Evolutionary conservation across 345 rosid genomes (phyloP), one percentile per base, ranked within the genome.

Genomic region (Brassica nigra): DNA sequence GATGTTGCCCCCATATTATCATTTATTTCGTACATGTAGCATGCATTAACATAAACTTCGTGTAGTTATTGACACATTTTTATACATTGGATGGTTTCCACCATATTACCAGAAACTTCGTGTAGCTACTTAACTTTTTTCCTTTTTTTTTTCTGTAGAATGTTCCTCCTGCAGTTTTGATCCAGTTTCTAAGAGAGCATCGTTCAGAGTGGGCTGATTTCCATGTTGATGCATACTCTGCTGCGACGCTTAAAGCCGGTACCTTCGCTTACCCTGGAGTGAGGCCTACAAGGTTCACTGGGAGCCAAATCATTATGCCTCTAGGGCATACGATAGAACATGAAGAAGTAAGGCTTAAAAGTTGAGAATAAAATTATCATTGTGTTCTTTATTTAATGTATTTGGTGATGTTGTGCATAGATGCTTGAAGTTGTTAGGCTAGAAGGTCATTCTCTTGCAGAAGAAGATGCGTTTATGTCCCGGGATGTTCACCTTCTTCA

Each of bases 121-220:
- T 23, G 27, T 23, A 23, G 27, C 27, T 23, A 23, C 27, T 1
- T 0, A 23, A 23, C 27, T 23, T 23, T 23, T 23, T 23, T 23
- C 27, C 27, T 23, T 23, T n/a, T n/a, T 18, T 3, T 10, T 61
- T 4, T 0, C 33, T 18, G 49, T 54, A 96, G 99, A 92, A 92
- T 86, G 97, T 96, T 59, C 93, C 92, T 59, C 98, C 99, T 73
- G 97, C 97, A 20, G 95, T 92, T 64, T 83, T 96, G 63, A 91
- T 96, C 6, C 97, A 94, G 47, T 96, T 96, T 83, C 82, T 96
- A 58, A 86, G 98, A 81, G 99, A 96, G 84, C 99, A 96, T 72
- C 98, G 98, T 1, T 93, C 98, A 0, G 98, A 96, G 70, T 96
- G 98, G 99, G 98, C 97, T 77, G 99, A 93, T 85, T 93, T 90